phyloP scores from a whole-genome alignment of 805 yeast genomes.

The Hanseniaspora meyeri region DNA sequence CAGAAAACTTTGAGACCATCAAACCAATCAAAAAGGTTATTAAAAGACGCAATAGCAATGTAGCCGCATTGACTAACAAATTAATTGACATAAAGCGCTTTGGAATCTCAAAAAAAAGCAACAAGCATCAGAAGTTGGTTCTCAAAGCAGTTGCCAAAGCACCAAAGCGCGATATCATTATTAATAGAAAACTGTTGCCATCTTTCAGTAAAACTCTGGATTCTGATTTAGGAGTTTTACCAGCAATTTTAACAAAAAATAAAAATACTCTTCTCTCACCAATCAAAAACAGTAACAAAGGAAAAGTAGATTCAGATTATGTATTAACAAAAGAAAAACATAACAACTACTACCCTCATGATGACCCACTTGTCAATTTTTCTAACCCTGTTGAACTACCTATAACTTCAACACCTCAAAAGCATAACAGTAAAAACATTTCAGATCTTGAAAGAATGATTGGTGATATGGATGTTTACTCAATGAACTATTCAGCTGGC shows the following conservation, averaged over 20 bases:
- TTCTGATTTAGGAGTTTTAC: constrained; percentile 10
- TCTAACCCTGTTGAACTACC: neutral
- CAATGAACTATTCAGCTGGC: neutral
- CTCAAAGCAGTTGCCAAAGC: neutral
- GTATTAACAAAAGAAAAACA: neutral
- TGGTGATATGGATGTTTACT: neutral
- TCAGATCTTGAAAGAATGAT: neutral
- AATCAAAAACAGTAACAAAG: neutral
- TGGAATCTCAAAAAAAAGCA: neutral
- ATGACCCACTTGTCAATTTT: neutral
- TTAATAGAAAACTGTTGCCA: neutral
- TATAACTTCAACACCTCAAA: constrained; percentile 9
- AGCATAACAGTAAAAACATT: neutral
- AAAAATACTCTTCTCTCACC: neutral
- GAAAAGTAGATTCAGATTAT: neutral
- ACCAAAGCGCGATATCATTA: neutral
- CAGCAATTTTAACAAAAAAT: constrained; percentile 1
- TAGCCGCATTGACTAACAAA: neutral
- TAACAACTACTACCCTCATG: neutral
- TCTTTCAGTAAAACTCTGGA: neutral
- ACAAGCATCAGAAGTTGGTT: neutral
- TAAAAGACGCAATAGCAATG: neutral
- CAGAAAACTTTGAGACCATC: neutral
- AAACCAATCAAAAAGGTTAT: neutral
- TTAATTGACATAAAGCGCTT: neutral